These are phyloP conservation scores for Mercurialis annua DNA, from an alignment of 345 rosid species.

Conservation along the genomic window DNA sequence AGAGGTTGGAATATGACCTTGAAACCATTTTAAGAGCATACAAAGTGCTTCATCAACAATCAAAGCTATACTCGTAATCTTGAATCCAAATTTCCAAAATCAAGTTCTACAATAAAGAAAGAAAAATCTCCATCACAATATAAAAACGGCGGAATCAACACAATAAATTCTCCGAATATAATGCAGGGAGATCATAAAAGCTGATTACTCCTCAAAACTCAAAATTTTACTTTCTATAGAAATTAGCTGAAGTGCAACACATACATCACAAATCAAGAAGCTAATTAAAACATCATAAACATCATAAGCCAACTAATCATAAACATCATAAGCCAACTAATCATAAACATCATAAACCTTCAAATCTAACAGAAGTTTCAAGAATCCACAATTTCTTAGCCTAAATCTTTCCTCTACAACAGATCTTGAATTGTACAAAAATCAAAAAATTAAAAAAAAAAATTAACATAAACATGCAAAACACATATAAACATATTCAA, in stretches of 20 bases:
- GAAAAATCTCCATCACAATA: not conserved
- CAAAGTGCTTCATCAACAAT: constrained; percentile 6
- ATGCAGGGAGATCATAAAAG: not conserved
- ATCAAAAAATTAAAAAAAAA: not conserved
- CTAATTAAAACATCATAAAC: not conserved
- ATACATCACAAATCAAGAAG: not conserved
- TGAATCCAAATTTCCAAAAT: constrained; percentile 8
- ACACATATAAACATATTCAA: not conserved
- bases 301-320: not conserved
- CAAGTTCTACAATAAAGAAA: constrained; percentile 13
- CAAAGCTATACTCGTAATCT: constrained; percentile 13
- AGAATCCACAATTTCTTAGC: not conserved
- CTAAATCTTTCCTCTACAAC: not conserved
- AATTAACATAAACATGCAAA: not conserved
- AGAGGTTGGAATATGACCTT: constrained; percentile 88
- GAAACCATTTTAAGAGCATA: constrained; percentile 53
- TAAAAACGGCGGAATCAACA: not conserved
- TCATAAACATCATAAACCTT: not conserved
- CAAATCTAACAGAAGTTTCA: not conserved
- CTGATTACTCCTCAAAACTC: not conserved
- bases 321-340: not conserved
- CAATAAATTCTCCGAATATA: not conserved
- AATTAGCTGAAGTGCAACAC: not conserved
- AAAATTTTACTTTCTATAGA: not conserved
- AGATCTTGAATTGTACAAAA: not conserved